A percentile compares a stretch with the other conserved stretches of the same genome.
Conservation (phyloP, 2,329 filamentous ascomycete genomes). For the Colletotrichum echinochloae region DNA sequence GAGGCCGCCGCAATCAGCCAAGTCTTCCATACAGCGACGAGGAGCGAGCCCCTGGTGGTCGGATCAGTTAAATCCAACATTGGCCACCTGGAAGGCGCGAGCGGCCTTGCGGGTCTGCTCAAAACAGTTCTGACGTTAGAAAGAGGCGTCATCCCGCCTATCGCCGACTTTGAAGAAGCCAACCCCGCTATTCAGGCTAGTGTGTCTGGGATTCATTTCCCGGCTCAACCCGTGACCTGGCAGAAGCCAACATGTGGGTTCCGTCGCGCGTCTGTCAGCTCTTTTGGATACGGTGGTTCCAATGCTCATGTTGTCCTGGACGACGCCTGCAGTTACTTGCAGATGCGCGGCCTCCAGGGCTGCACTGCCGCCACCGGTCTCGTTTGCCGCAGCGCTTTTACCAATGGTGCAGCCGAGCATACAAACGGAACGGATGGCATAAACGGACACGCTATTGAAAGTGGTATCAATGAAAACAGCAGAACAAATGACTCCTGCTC, state of each 20-base stretch:
- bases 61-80: constrained; percentile 67
- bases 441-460: too few species aligned
- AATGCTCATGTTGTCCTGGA: constrained; percentile 64
- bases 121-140: constrained; percentile 63
- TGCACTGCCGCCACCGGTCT: too few species aligned
- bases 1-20: constrained; percentile 61
- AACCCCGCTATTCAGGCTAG: constrained; percentile 59
- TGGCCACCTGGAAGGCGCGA: constrained; percentile 64
- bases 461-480: too few species aligned
- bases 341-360: too few species aligned
- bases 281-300: constrained; percentile 69
- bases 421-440: too few species aligned
- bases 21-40: constrained; percentile 51
- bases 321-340: constrained; percentile 43
- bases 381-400: too few species aligned
- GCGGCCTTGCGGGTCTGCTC: constrained; percentile 64
- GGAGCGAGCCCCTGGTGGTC: constrained; percentile 55
- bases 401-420: too few species aligned
- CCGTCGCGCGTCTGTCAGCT: constrained; percentile 65
- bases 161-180: constrained; percentile 60
- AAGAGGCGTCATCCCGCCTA: constrained; percentile 62
- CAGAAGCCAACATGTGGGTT: constrained; percentile 52
- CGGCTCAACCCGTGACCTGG: constrained; percentile 48
- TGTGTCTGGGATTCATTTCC: neutral
- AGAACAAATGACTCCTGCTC: too few species aligned